These are phyloP conservation scores for Phytophthora cryptogea DNA, from an alignment of 352 stramenopile genomes.

Conservation along the genomic window DNA sequence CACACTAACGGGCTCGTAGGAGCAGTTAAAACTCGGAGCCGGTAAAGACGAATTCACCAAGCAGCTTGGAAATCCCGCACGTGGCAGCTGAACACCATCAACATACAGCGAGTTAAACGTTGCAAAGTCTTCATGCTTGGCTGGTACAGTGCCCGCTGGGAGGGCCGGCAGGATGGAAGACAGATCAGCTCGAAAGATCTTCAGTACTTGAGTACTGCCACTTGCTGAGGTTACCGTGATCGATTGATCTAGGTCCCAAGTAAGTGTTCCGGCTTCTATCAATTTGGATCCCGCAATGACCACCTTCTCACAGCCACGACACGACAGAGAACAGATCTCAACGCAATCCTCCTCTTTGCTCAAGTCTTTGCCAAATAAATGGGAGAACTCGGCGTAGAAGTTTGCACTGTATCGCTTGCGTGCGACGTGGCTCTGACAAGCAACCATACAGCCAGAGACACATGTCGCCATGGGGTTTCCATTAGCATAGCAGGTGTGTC, in stretches of 20 bases:
- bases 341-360: constrained; percentile 74
- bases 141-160: constrained; percentile 17
- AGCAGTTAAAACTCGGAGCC: constrained; percentile 42
- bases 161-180: constrained; percentile 42
- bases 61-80: constrained; percentile 67
- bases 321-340: constrained; percentile 60
- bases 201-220: constrained; percentile 23
- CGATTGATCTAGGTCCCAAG: constrained; percentile 50
- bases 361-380: constrained; percentile 77
- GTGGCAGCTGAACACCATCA: constrained; percentile 46
- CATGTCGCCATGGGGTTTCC: constrained; percentile 44
- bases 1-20: constrained; percentile 29
- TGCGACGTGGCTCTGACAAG: constrained; percentile 51
- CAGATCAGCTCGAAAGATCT: constrained; percentile 57
- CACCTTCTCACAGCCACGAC: constrained; percentile 68
- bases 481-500: constrained; percentile 68
- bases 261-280: constrained; percentile 36
- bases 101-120: constrained; percentile 60
- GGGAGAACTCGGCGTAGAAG: constrained; percentile 54
- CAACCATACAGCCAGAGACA: constrained; percentile 59
- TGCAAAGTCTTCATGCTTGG: constrained; percentile 35
- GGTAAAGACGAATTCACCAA: constrained; percentile 22
- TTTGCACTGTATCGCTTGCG: constrained; percentile 46
- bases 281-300: constrained; percentile 52
- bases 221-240: constrained; percentile 18